Evolutionary conservation across 2,329 filamentous ascomycete species (phyloP).

Genomic region (Epichloe gansuensis): DNA sequence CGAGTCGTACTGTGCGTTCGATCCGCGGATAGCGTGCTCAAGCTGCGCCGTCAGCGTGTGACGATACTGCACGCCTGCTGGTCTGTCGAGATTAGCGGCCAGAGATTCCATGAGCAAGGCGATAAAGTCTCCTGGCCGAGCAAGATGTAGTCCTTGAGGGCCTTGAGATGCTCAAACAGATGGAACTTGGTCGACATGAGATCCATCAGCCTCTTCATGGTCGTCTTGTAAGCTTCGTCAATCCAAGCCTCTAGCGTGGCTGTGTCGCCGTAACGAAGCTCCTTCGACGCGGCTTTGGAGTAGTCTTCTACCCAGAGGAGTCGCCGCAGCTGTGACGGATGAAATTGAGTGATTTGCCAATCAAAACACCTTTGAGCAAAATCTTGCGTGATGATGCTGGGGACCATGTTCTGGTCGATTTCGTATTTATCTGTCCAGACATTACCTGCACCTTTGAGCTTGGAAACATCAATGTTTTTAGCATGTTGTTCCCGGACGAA

Average conservation of each 20-base stretch:
- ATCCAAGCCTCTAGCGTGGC: constrained; percentile 86
- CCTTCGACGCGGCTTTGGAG: constrained; percentile 83
- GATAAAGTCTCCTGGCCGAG: constrained; percentile 94
- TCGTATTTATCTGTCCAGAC: constrained; percentile 99
- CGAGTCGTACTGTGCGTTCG: constrained; percentile 91
- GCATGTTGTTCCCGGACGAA: constrained; percentile 75
- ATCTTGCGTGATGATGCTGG: constrained; percentile 82
- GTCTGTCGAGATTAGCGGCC: constrained; percentile 81
- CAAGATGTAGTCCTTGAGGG: constrained; percentile 87
- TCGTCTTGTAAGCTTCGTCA: constrained; percentile 93
- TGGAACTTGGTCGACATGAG: constrained; percentile 95
- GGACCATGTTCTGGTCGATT: constrained; percentile 73
- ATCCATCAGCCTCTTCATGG: constrained; percentile 87
- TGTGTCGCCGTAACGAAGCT: constrained; percentile 85
- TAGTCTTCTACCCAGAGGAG: constrained; percentile 89
- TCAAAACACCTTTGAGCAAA: constrained; percentile 95
- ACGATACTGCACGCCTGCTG: constrained; percentile 91
- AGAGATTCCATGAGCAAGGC: constrained; percentile 94
- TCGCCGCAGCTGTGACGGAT: constrained; percentile 93
- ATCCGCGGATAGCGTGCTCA: constrained; percentile 92
- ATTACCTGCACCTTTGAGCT: constrained; percentile 59
- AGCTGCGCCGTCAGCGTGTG: constrained; percentile 96
- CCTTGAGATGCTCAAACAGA: constrained; percentile 81
- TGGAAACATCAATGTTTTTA: constrained; percentile 34
- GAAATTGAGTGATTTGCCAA: constrained; percentile 96